Percentiles rank a stretch among this genome's conserved stretches.
phyloP scores from a whole-genome alignment of 176 grass and related monocot species.

The Chrysopogon serrulatus region DNA sequence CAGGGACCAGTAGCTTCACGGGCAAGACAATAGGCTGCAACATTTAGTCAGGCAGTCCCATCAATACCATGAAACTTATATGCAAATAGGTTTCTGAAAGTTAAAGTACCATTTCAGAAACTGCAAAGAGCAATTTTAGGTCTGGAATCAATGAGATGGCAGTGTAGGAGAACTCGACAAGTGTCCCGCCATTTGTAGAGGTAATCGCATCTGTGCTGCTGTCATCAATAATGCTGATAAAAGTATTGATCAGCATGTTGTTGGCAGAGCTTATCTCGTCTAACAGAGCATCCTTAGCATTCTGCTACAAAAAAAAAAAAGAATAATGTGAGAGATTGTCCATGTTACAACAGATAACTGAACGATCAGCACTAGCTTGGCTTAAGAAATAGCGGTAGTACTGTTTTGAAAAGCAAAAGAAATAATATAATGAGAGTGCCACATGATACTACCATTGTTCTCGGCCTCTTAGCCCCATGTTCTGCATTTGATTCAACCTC shows the following conservation, averaged over 20 bases:
- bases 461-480: not conserved
- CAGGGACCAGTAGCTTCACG: not conserved
- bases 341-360: too few species aligned
- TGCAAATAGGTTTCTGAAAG: not conserved
- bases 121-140: not conserved
- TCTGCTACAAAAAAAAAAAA: not conserved
- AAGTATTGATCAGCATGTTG: constrained; percentile 11
- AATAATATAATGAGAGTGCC: not conserved
- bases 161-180: constrained; percentile 10
- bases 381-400: not conserved
- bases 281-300: not conserved
- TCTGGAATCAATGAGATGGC: not conserved
- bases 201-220: not conserved
- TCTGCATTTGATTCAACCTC: not conserved
- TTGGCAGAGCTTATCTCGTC: constrained; percentile 23
- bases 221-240: constrained; percentile 6
- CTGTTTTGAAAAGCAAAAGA: not conserved
- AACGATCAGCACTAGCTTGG: too few species aligned
- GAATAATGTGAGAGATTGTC: not conserved
- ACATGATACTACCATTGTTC: not conserved
- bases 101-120: not conserved
- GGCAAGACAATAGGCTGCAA: not conserved
- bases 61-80: not conserved
- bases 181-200: not conserved
- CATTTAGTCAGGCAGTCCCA: not conserved